Evolutionary conservation across 2,329 filamentous ascomycete genomes (phyloP).

Genomic region (Colletotrichum godetiae): DNA sequence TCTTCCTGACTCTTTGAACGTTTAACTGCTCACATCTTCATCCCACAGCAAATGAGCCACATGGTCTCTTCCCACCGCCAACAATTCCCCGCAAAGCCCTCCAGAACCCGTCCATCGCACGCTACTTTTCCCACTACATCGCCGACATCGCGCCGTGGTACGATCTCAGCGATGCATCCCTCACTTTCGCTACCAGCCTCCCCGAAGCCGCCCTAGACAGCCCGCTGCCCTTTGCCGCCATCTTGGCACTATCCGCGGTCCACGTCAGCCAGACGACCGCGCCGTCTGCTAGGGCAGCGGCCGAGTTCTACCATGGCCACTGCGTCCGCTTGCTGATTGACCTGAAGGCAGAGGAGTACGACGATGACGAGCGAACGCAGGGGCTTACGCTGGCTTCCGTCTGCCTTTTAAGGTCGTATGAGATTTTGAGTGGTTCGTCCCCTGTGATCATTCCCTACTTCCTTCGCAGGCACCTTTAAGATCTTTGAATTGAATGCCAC

Average conservation of each 20-base stretch:
- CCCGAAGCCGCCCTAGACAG: conserved; percentile 50
- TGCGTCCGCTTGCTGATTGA: conserved; percentile 53
- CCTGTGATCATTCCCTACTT: neutral
- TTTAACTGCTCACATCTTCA: neutral
- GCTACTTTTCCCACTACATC: conserved; percentile 54
- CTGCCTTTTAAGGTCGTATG: conserved; percentile 60
- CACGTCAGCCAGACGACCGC: conserved; percentile 49
- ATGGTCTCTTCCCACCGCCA: conserved; percentile 3
- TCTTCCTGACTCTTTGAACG: neutral
- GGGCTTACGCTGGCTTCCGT: conserved; percentile 53
- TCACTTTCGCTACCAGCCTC: conserved; percentile 49
- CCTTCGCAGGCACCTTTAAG: neutral
- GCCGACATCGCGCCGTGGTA: conserved; percentile 56
- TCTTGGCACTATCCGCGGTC: conserved; percentile 57
- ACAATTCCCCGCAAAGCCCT: conserved; percentile 44
- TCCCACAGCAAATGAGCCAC: neutral
- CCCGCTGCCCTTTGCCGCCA: conserved; percentile 55
- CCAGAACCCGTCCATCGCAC: conserved; percentile 44
- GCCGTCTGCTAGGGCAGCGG: conserved; percentile 40
- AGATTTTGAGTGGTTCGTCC: conserved; percentile 54
- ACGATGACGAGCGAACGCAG: conserved; percentile 47
- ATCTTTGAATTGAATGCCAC: neutral
- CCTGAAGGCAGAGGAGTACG: conserved; percentile 42
- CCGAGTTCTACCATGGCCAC: conserved; percentile 52
- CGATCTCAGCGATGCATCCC: conserved; percentile 54